Percentiles rank a stretch among this genome's conserved stretches.
These are phyloP conservation scores for Paramecium sonneborni DNA, from an alignment of 73 alveolate species.

Conservation along the genomic window DNA sequence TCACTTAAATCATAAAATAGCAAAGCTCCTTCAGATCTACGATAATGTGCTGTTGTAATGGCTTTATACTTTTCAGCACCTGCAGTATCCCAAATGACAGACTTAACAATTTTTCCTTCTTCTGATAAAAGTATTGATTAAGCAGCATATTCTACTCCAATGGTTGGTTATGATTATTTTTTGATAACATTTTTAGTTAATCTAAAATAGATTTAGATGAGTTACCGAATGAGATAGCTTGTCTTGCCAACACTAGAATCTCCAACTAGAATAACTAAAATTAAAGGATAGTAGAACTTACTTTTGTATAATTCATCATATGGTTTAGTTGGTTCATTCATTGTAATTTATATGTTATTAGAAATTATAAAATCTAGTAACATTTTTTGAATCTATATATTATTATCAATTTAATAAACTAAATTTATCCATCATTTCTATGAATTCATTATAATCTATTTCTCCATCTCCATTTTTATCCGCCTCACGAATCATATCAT, in stretches of 20 bases:
- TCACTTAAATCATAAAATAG: constrained; percentile 77
- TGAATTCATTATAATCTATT: constrained; percentile 59
- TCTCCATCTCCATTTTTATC: constrained; percentile 67
- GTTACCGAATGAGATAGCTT: constrained; percentile 64
- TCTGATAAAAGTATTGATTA: constrained; percentile 18
- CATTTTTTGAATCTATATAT: not conserved
- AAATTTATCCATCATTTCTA: constrained; percentile 61
- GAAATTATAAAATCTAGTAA: not conserved
- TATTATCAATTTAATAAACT: not conserved
- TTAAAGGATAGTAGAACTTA: not conserved
- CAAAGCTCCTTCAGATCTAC: constrained; percentile 78
- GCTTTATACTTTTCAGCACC: constrained; percentile 69
- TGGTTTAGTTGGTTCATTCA: not conserved
- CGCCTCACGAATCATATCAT: constrained; percentile 46
- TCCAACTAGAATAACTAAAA: constrained; percentile 80
- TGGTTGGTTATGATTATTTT: constrained; percentile 57
- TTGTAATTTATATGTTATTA: not conserved
- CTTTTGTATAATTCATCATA: constrained; percentile 49
- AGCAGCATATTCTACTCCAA: constrained; percentile 68
- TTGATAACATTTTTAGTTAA: constrained; percentile 57
- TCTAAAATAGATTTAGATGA: not conserved
- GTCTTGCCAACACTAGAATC: constrained; percentile 90
- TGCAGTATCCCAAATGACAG: constrained; percentile 67
- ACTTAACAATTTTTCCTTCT: constrained; percentile 52
- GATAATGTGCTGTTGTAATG: constrained; percentile 70